Conservation (phyloP, 1,284 basidiomycete genomes). For the Fomitopsis betulina region DNA sequence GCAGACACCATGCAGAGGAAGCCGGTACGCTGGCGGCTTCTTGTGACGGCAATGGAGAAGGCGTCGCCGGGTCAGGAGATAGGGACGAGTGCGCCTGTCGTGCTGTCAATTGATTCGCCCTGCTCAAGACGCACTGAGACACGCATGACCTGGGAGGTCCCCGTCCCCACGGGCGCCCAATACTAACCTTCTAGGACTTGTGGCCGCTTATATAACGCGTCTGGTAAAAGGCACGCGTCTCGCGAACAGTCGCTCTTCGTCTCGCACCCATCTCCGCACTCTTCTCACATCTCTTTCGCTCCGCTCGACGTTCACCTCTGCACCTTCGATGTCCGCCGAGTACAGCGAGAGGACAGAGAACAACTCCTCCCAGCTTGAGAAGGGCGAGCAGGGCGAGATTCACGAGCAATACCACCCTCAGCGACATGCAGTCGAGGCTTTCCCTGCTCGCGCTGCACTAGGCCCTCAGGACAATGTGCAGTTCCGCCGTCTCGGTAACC, state of each 20-base stretch:
- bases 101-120: background rate
- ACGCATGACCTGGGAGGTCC: slow-evolving; percentile 2
- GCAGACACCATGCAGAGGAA: no score
- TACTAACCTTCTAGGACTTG: background rate
- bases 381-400: slow-evolving; percentile 10
- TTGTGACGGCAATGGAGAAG: background rate
- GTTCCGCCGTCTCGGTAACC: slow-evolving; percentile 18
- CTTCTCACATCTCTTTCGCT: background rate
- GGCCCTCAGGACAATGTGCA: slow-evolving; percentile 1
- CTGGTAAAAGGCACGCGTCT: slow-evolving; percentile 3
- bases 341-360: background rate
- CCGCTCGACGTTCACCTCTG: background rate
- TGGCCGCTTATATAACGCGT: background rate
- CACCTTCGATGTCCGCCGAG: background rate
- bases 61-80: background rate
- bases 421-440: slow-evolving; percentile 7
- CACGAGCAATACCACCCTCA: slow-evolving; percentile 11
- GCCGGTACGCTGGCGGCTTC: background rate
- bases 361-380: slow-evolving; percentile 13
- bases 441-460: slow-evolving; percentile 7
- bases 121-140: background rate
- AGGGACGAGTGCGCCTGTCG: background rate
- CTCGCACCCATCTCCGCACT: background rate
- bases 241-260: background rate
- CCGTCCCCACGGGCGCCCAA: background rate